Evolutionary conservation across 495 filamentous ascomycete genomes (phyloP), one percentile per base, ranked within the genome.

Genomic region (Talaromyces nanjingensis): DNA sequence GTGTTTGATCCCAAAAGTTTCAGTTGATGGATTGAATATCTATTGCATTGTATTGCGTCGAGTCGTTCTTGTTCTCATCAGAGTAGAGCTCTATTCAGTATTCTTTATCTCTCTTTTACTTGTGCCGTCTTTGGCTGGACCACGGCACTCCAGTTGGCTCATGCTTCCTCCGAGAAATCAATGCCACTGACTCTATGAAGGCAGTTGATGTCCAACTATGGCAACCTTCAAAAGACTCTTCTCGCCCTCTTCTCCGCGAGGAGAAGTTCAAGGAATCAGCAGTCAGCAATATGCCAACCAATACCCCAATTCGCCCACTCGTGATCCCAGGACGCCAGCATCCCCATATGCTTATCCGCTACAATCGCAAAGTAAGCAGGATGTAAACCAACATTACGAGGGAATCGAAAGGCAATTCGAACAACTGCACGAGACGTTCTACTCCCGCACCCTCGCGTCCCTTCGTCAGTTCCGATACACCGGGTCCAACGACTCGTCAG

Each of bases 381-480:
- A 71, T 64, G 65, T 71, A 47, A 70, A 69, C 24, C 70, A 72
- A 47, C 73, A 74, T 55, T 78, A 76, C 52, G 71, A 77, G 29
- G 71, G 72, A 31, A 75, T 78, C 24, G 77, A 79, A 29, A 72
- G 71, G 60, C 73, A 80, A 60, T 77, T 78, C 57, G 76, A 77
- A 64, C 70, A 73, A 68, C 65, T 77, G 65, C 74, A 79, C 61
- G 71, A 75, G 37, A 68, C 71, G 24, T 67, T 80, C 22, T 69
- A 64, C 11, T 37, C 66, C 31, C 66, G 72, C 22, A 74, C 77
- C 1, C 47, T 63, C 22, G 73, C 76, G 9, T 71, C 72, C 58
- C 66, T 67, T 22, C 73, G 71, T 37, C 55, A 60, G 25, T 64
- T 64, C 58, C 55, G 57, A 37, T 64, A 64, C 56, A 29, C 12